phyloP scores from a whole-genome alignment of 208 protist genomes.

The Leishmania lainsoni region DNA sequence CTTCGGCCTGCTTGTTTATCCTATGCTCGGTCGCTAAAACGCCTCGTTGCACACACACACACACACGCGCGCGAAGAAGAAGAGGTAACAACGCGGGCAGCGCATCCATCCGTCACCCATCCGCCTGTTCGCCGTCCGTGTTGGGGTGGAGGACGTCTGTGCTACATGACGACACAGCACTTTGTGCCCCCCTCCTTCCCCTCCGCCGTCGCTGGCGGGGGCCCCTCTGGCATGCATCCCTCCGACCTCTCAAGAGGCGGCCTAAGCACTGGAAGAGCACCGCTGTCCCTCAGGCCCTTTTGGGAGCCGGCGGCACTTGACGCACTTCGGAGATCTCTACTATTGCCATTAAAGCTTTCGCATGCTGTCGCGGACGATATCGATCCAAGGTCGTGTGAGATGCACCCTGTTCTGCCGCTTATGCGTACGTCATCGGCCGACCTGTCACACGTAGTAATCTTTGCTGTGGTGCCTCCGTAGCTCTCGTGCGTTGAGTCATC shows the following conservation, averaged over 20 bases:
- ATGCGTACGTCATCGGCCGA: neutral
- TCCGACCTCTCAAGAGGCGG: neutral
- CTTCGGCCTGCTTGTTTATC: neutral
- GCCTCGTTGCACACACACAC: neutral
- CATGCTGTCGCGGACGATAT: neutral
- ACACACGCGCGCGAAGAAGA: no score
- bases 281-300: neutral
- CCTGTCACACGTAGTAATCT: neutral
- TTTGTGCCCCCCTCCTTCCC: conserved; percentile 14
- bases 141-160: neutral
- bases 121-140: neutral
- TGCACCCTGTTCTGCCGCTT: neutral
- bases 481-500: conserved; percentile 9
- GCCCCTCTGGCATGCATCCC: no score
- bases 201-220: neutral
- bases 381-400: neutral
- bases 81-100: neutral
- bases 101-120: neutral
- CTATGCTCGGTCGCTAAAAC: neutral
- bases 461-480: neutral
- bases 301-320: neutral
- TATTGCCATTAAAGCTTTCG: neutral
- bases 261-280: neutral
- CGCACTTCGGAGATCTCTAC: neutral
- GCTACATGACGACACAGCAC: conserved; percentile 39